Base-by-base conservation (phyloP, 352 stramenopile species). In the Globisporangium mamillatum region DNA sequence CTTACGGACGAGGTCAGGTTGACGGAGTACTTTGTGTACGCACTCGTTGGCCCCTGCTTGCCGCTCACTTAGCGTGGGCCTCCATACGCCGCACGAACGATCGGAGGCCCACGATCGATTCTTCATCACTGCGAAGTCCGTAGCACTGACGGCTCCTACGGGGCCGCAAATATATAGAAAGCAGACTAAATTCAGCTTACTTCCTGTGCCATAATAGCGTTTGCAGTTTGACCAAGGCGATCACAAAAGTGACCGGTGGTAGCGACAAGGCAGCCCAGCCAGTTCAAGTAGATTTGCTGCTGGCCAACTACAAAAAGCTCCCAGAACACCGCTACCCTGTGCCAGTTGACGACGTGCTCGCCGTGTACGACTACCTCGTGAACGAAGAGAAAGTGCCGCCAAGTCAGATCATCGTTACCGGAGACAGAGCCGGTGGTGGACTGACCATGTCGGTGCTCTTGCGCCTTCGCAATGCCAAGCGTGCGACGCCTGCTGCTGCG, bases 241-340 rank as follows among this genome's bases (percentile, higher is more conserved):
- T 38, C 34, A 67, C 3, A 57, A 79, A 22, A 34, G 74, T 25
- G 32, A 16, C 20, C 34, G 52, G 56, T 46, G 50, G 20, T 53
- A n/a, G n/a, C n/a, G 74, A 8, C 10, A 61, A 70, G 0, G 34
- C 62, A 4, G 36, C 14, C 9, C 36, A 44, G 16, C 36, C 36
- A 3, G 32, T 75, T 2, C 22, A 72, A n/a, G 70, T 81, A 0
- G 69, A 85, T 3, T 32, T 86, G 3, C 74, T 86, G 22, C 63
- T 88, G 4, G 76, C 70, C 1, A 78, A 80, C 60, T 82, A 88
- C 25, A 77, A 77, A 14, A 85, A 86, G 41, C 53, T 81, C 18
- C 69, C 80, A 0, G 67, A 78, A 2, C 54, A 76, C 32, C 50
- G 64, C 8, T 83, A 83, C 50, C 76, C 78, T 3, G 70, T 67